Conservation (phyloP, 306 rosid genomes). For the Trichosanthes cucumerina region DNA sequence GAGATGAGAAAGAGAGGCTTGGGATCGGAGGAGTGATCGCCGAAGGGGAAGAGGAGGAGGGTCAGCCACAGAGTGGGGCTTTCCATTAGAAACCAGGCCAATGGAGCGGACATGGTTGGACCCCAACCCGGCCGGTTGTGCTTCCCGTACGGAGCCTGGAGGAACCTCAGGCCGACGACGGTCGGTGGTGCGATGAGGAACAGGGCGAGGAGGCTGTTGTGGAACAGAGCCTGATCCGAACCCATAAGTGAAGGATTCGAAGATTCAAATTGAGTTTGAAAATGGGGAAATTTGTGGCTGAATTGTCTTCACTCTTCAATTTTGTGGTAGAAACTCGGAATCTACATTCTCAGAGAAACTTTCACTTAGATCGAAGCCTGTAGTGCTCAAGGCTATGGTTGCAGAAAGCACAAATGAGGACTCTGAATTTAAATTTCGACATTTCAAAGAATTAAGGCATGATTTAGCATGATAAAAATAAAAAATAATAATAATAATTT, state of each 20-base stretch:
- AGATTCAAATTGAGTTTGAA: background rate
- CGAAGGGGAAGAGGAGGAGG: conserved; percentile 50
- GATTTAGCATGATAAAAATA: too few relatives aligned
- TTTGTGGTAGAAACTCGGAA: background rate
- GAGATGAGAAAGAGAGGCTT: conserved; percentile 46
- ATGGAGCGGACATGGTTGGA: conserved; percentile 47
- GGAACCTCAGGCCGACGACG: conserved; percentile 41
- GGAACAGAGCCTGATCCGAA: conserved; percentile 31
- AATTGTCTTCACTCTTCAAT: background rate
- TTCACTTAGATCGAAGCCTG: background rate
- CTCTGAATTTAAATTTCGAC: too few relatives aligned
- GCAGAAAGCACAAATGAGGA: background rate
- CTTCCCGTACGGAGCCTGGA: conserved; percentile 85
- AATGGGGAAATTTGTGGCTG: background rate
- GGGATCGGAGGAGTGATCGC: conserved; percentile 36
- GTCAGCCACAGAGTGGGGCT: conserved; percentile 74
- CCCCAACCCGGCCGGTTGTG: conserved; percentile 75
- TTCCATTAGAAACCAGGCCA: conserved; percentile 91
- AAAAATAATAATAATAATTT: too few relatives aligned
- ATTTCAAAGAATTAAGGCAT: too few relatives aligned
- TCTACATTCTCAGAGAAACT: background rate
- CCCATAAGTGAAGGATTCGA: background rate
- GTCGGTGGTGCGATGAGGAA: conserved; percentile 54
- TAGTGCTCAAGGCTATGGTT: background rate
- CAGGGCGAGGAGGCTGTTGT: conserved; percentile 23